Evolutionary conservation across 768 basidiomycete species (phyloP), one percentile per base, ranked within the genome.

Genomic region (Kondoa subrosea): DNA sequence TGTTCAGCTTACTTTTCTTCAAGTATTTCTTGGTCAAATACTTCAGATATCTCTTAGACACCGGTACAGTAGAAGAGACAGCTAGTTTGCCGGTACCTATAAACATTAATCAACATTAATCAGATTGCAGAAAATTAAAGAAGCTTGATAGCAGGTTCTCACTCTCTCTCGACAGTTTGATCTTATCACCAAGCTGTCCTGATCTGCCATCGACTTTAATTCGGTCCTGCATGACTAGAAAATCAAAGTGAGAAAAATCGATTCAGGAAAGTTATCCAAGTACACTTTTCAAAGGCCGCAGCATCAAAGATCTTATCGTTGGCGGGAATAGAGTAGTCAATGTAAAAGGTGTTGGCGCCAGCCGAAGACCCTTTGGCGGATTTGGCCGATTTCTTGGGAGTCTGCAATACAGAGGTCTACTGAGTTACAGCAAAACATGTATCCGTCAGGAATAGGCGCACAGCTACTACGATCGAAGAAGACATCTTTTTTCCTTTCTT

Each of bases 21-120:
- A 64, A 62, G 61, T 32, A 92, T 82, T 93, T 93, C 84, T 97
- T 97, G 71, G 93, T 96, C 70, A 97, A 82, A 81, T 97, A 99
- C 80, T 97, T 96, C 77, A 96, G 85, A 80, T 95, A 96, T 40
- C 74, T 84, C 81, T 97, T 97, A 64, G 93, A 96, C 80, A 96
- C 87, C 67, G 89, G 85, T 77, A 93, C 85, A 75, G 81, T 85
- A 65, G 91, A 86, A 64, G 86, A 85, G 73, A 97, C 84, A 67
- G 85, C 87, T 78, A 97, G 83, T 80, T 86, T 89, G 76, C 81
- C 85, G 78, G 83, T 84, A 71, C 85, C 87, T 89, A 59, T 15
- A 21, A 32, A 15, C 4, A 15, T 57, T 15, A 66, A 57, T 3
- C 57, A 3, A 58, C 56, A 4, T 16, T 25, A 16, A 2, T 60